A percentile compares a stretch with the other conserved stretches of the same genome.
Conservation (phyloP, 2,329 filamentous ascomycete genomes). For the Pleoardoris graminearum region DNA sequence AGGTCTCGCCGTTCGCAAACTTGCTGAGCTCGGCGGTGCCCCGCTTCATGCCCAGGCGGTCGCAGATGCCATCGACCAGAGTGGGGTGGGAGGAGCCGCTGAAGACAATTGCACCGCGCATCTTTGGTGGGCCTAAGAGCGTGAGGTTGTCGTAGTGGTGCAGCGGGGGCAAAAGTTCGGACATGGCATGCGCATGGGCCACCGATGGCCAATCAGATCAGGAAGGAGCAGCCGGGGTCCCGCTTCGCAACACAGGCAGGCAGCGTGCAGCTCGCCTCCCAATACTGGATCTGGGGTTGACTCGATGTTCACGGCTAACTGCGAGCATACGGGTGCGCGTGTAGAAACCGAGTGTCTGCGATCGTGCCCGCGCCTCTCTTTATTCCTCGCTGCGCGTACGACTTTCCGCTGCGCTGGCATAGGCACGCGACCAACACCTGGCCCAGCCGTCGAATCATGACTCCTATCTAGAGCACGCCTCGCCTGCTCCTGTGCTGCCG, state of each 20-base stretch:
- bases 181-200: conserved; percentile 9
- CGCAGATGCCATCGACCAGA: conserved; percentile 67
- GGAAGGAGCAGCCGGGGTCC: conserved; percentile 5
- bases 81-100: conserved; percentile 66
- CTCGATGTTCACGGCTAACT: neutral
- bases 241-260: neutral
- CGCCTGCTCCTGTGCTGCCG: conserved; percentile 42
- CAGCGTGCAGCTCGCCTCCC: neutral
- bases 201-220: neutral
- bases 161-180: conserved; percentile 21
- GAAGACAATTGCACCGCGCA: conserved; percentile 71
- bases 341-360: too few species aligned
- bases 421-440: conserved; percentile 37
- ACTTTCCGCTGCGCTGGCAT: conserved; percentile 27
- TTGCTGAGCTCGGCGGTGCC: conserved; percentile 65
- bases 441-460: conserved; percentile 26
- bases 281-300: neutral
- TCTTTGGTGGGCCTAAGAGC: conserved; percentile 48
- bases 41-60: conserved; percentile 63
- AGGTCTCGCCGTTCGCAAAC: conserved; percentile 72
- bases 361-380: conserved; percentile 1
- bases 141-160: conserved; percentile 34
- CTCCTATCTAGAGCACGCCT: conserved; percentile 35
- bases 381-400: conserved; percentile 17
- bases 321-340: neutral